These are phyloP conservation scores for Picocystis sp. DNA, from an alignment of 163 green algal species.

Conservation along the genomic window DNA sequence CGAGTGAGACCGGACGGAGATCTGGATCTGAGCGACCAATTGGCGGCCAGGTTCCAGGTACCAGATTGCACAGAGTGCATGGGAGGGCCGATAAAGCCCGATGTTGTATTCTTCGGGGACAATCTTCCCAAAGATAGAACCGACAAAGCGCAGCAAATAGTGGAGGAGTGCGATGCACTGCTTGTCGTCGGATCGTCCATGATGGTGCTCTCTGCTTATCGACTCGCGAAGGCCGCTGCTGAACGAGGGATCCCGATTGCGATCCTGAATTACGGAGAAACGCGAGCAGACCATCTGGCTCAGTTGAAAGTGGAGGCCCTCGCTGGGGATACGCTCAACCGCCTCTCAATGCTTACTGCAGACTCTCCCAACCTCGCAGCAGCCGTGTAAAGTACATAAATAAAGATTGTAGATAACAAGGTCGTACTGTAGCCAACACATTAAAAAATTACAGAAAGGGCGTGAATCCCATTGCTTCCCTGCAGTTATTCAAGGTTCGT, in stretches of 20 bases:
- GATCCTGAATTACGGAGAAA: conserved; percentile 52
- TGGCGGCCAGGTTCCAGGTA: conserved; percentile 21
- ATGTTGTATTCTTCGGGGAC: conserved; percentile 75
- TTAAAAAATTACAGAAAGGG: conserved; percentile 3
- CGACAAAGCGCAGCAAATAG: conserved; percentile 5
- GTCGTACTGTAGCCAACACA: not conserved
- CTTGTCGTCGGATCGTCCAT: conserved; percentile 59
- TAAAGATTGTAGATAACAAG: not conserved
- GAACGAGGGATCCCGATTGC: conserved; percentile 34
- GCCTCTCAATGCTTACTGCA: not conserved
- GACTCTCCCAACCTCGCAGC: not conserved
- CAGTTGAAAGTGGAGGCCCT: conserved; percentile 33
- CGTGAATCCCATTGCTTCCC: conserved; percentile 83
- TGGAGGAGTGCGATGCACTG: conserved; percentile 21
- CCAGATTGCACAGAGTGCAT: conserved; percentile 49
- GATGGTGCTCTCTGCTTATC: conserved; percentile 61
- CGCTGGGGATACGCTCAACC: not conserved
- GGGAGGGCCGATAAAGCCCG: conserved; percentile 55
- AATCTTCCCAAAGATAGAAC: conserved; percentile 33
- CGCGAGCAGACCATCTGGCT: conserved; percentile 51
- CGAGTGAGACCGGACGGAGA: conserved; percentile 54
- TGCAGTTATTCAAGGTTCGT: conserved; percentile 46
- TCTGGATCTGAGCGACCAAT: conserved; percentile 42
- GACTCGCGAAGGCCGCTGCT: conserved; percentile 43
- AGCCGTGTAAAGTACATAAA: not conserved